phyloP scores from a whole-genome alignment of 768 basidiomycete species.

The Amyloporia xantha region DNA sequence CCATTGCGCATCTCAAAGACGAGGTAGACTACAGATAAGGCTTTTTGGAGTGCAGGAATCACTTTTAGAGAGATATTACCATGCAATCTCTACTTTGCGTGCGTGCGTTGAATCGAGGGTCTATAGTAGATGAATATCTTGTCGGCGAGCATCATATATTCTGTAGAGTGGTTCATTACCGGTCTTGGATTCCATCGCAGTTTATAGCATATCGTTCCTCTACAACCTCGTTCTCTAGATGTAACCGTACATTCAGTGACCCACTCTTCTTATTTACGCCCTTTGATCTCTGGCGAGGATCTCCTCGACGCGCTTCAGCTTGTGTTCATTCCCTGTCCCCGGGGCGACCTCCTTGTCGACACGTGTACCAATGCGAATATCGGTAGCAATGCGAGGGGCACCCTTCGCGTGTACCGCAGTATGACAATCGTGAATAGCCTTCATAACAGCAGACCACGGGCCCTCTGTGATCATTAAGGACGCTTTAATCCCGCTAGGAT shows the following conservation, averaged over 20 bases:
- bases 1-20: no score
- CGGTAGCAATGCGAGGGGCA: slow-evolving; percentile 74
- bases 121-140: no score
- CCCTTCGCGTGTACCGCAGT: slow-evolving; percentile 76
- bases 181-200: no score
- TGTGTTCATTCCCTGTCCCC: slow-evolving; percentile 70
- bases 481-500: no score
- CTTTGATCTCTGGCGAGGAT: slow-evolving; percentile 46
- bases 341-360: slow-evolving; percentile 55
- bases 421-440: slow-evolving; percentile 90
- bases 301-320: slow-evolving; percentile 75
- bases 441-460: slow-evolving; percentile 76
- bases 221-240: no score
- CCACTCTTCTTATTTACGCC: background rate
- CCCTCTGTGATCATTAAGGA: slow-evolving; percentile 54
- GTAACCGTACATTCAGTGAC: background rate
- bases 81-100: background rate
- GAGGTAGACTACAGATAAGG: background rate
- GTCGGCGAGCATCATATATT: no score
- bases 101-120: no score
- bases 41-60: background rate
- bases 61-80: background rate
- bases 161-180: no score
- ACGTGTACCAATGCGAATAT: slow-evolving; percentile 93
- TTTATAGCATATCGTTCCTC: no score